Conservation (phyloP, 768 basidiomycete species). For the Russula dissimulans region DNA sequence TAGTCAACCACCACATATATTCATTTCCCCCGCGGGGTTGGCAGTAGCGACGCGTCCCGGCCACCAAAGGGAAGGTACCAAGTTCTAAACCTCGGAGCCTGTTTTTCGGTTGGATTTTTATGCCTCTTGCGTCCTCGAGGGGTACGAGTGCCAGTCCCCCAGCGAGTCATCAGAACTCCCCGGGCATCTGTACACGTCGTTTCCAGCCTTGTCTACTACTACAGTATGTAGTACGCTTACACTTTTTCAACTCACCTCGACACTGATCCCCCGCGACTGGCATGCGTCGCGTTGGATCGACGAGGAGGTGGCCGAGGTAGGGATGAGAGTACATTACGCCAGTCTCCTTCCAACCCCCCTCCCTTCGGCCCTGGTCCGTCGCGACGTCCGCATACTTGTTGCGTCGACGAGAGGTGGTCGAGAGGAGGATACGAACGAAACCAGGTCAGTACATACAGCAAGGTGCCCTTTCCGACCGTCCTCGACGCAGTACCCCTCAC, state of each 20-base stretch:
- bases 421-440: neutral
- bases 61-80: conserved; percentile 9
- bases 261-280: neutral
- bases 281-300: too few relatives aligned
- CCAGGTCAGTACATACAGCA: too few relatives aligned
- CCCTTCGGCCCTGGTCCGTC: too few relatives aligned
- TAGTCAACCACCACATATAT: conserved; percentile 1
- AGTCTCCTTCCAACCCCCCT: too few relatives aligned
- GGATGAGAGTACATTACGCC: too few relatives aligned
- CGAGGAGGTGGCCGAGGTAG: neutral
- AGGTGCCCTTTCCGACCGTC: too few relatives aligned
- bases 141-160: conserved; percentile 12
- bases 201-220: neutral
- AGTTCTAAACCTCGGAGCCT: conserved; percentile 12
- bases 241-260: neutral
- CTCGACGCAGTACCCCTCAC: too few relatives aligned
- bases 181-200: conserved; percentile 11
- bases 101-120: neutral
- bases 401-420: neutral
- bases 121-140: conserved; percentile 15
- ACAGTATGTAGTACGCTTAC: neutral
- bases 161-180: conserved; percentile 13
- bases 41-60: conserved; percentile 8
- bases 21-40: neutral
- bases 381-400: too few relatives aligned